Evolutionary conservation across 768 basidiomycete genomes (phyloP).

Genomic region (Suillus fuscotomentosus): DNA sequence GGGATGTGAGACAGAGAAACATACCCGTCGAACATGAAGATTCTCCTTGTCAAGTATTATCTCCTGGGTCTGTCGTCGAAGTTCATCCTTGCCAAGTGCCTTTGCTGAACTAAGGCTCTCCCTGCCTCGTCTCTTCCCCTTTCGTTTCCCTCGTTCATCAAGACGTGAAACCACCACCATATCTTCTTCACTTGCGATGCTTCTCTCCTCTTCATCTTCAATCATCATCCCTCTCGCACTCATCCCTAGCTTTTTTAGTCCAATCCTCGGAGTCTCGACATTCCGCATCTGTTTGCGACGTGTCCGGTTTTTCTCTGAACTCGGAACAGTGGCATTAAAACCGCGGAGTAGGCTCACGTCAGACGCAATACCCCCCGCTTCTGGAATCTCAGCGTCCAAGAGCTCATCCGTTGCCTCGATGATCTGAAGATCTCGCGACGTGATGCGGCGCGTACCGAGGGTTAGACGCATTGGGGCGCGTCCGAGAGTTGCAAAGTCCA

Average conservation of each 20-base stretch:
- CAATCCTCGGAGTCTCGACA: slow-evolving; percentile 71
- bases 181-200: slow-evolving; percentile 74
- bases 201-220: slow-evolving; percentile 42
- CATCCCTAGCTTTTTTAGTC: slow-evolving; percentile 79
- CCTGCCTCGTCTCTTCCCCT: slow-evolving; percentile 49
- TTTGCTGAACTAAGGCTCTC: slow-evolving; percentile 70
- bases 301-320: slow-evolving; percentile 74
- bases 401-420: slow-evolving; percentile 81
- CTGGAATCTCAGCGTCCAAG: slow-evolving; percentile 68
- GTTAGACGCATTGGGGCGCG: slow-evolving; percentile 73
- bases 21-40: slow-evolving; percentile 80
- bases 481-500: slow-evolving; percentile 79
- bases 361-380: slow-evolving; percentile 65
- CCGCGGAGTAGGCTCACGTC: slow-evolving; percentile 84
- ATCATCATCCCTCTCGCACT: slow-evolving; percentile 69
- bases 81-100: slow-evolving; percentile 79
- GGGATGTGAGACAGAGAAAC: not conserved
- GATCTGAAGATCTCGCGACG: slow-evolving; percentile 82
- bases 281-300: slow-evolving; percentile 79
- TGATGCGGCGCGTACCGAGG: slow-evolving; percentile 63
- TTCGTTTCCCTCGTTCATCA: slow-evolving; percentile 28
- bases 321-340: slow-evolving; percentile 94
- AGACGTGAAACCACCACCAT: slow-evolving; percentile 58
- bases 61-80: slow-evolving; percentile 80
- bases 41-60: slow-evolving; percentile 93